Evolutionary conservation across 768 basidiomycete genomes (phyloP), one percentile per base, ranked within the genome.

Genomic region (Tylopilus felleus): DNA sequence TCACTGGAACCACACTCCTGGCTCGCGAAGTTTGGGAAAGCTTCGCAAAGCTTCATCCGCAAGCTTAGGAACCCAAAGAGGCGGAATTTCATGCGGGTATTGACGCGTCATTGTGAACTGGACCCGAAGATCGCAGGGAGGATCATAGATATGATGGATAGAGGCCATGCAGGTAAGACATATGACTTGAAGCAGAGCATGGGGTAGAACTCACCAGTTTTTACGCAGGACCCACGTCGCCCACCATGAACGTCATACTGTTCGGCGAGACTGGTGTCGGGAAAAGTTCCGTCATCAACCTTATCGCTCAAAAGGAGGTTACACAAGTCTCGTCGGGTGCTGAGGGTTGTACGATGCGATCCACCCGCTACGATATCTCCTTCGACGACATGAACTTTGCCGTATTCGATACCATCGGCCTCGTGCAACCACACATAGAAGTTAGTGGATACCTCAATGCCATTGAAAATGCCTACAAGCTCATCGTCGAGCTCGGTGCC

Each of bases 231-330:
- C 36, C 1, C 2, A 38, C n/a, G 2, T 2, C n/a, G 36, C 10
- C 36, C 36, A 38, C 36, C 23, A 27, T 59, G 43, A 78, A 77
- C 29, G 61, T 77, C 40, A 60, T 78, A 4, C 52, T 79, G n/a
- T 77, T 77, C 36, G 77, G 77, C 3, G 74, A 75, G 54, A 65
- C 71, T 1, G 74, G 77, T 19, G 55, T 67, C 21, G 70, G 68
- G 3, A 70, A 71, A 47, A 68, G 68, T 36, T 61, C 68, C 1
- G 63, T 70, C 23, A 60, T 70, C 49, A 70, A 71, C 35, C 68
- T 70, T 23, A 70, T 71, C 47, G 68, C 68, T 10, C 65, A 47
- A 12, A 10, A 21, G n/a, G 17, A 55, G 2, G 21, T 70, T 14
- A 65, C 68, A 29, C 19, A 48, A 27, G 68, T 67, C 21, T 70